Evolutionary conservation across 2,329 filamentous ascomycete genomes (phyloP).

Genomic region (Diatrype stigma): DNA sequence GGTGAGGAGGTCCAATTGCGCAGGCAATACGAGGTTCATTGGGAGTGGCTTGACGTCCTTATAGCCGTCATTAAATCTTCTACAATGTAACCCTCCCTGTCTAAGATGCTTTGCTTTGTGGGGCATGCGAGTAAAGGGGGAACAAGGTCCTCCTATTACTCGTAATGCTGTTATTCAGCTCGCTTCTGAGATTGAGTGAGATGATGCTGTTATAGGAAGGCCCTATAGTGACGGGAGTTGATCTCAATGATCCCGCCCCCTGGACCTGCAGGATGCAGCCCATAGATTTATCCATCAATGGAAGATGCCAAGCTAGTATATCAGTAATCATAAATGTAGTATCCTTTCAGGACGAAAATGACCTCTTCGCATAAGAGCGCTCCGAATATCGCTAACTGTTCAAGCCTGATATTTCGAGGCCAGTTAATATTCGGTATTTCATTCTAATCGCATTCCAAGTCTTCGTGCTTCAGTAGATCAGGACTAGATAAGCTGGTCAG

Average conservation of each 20-base stretch:
- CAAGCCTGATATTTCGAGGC: too few relatives aligned
- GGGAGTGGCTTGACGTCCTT: background rate
- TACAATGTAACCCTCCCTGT: background rate
- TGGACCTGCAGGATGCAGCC: background rate
- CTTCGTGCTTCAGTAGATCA: background rate
- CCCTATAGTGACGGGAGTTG: background rate
- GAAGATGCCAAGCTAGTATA: background rate
- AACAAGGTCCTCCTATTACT: background rate
- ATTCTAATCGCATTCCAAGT: background rate
- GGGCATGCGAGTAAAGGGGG: too few relatives aligned
- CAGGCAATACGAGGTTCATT: background rate
- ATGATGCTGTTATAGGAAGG: background rate
- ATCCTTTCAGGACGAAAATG: background rate
- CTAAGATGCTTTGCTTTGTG: background rate
- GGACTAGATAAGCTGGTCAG: background rate
- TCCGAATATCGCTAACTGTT: too few relatives aligned
- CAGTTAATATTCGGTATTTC: too few relatives aligned
- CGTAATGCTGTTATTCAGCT: background rate
- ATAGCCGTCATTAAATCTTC: background rate
- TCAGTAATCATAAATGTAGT: background rate
- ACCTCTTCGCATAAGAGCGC: background rate
- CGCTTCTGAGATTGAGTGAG: background rate
- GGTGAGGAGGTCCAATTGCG: too few relatives aligned
- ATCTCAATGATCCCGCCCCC: background rate
- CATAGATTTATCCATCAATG: background rate